Evolutionary conservation across 2,329 filamentous ascomycete species (phyloP), one percentile per base, ranked within the genome.

Genomic region (Pyricularia pennisetigena): DNA sequence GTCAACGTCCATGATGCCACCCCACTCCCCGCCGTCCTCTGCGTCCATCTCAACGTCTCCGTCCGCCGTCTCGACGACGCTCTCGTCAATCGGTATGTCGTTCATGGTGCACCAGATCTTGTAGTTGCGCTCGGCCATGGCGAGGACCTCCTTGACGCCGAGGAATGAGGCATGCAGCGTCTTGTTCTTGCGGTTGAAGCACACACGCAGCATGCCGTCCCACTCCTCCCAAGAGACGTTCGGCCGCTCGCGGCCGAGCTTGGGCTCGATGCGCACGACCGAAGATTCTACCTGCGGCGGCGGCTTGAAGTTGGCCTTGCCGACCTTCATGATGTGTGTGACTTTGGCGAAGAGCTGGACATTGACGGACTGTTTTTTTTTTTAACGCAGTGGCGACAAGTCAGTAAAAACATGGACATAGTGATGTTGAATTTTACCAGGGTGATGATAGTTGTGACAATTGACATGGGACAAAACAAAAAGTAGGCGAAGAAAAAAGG

Each of bases 191-290:
- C 95, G 84, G 70, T 85, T 85, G 72, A 97, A 97, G 70, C 89
- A 88, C 59, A 97, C 88, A 66, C 92, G 83, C 70, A 97, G 79
- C 75, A 98, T 83, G 9, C 94, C 94, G 75, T 97, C 94, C 89
- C 93, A 97, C 78, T 98, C 94, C 66, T 96, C 93, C 79, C 94
- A 97, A 75, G 88, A 91, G 71, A 98, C 93, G 72, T 92, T 89
- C 66, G 94, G 94, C 35, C 93, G 82, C 71, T 88, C 86, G 64
- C 79, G 82, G 9, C 93, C 93, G 54, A 87, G 84, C 81, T 97
- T 96, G n/a, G 93, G 93, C 75, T 94, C 92, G 72, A 97, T 90
- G 70, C 94, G 86, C 65, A 97, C 93, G 7, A 97, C 94, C 69
- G 90, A 94, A 8, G 88, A 92, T 79, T 99, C 95, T 69, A 99